These are phyloP conservation scores for Cryphonectria carpinicola DNA, from an alignment of 2,329 filamentous ascomycete genomes.

Conservation along the genomic window DNA sequence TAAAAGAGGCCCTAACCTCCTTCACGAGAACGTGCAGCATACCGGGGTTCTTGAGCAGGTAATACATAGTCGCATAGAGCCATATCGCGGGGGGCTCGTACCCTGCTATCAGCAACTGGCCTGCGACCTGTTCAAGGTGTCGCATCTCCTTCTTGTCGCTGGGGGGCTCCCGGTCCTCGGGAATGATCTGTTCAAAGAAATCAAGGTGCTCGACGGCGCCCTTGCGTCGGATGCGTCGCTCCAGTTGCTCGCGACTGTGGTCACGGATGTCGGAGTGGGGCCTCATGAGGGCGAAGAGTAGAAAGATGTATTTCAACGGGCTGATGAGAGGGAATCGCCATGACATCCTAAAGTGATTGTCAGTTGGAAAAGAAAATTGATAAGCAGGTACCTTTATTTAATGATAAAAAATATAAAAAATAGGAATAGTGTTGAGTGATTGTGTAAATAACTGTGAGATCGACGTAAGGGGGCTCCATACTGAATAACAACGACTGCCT, in stretches of 20 bases:
- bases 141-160: constrained; percentile 23
- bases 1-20: constrained; percentile 48
- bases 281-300: neutral
- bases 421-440: neutral
- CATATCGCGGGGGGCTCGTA: constrained; percentile 9
- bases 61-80: constrained; percentile 35
- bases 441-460: neutral
- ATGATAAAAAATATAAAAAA: too few relatives aligned
- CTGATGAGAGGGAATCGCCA: constrained; percentile 18
- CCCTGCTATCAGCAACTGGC: constrained; percentile 26
- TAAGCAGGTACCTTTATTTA: too few relatives aligned
- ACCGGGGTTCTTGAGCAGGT: constrained; percentile 44
- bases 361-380: too few relatives aligned
- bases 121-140: constrained; percentile 27
- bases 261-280: constrained; percentile 25
- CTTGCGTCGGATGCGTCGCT: constrained; percentile 24
- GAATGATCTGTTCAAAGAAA: constrained; percentile 31
- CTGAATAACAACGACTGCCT: neutral
- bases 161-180: constrained; percentile 22
- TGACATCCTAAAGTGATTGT: neutral
- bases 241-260: constrained; percentile 25
- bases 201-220: constrained; percentile 27
- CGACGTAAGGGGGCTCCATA: neutral
- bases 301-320: constrained; percentile 7
- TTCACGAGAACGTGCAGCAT: constrained; percentile 42